Conservation (phyloP, 2,329 filamentous ascomycete species). For the Sclerotinia subarctica region DNA sequence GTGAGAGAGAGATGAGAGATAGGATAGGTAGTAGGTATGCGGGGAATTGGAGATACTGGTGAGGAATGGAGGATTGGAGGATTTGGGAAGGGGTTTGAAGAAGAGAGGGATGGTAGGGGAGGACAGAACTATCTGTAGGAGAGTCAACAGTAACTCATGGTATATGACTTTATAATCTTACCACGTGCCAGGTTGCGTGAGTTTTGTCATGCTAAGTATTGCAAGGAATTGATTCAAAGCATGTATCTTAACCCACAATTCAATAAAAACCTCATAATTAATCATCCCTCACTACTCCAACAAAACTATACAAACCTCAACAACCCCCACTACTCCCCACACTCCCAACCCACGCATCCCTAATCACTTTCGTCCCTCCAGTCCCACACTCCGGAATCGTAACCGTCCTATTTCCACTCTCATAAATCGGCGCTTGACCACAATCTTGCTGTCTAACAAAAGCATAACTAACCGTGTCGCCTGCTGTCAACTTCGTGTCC, state of each 20-base stretch:
- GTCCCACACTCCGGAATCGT: constrained; percentile 41
- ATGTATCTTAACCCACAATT: not conserved
- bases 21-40: too few relatives aligned
- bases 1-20: too few relatives aligned
- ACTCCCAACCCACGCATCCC: constrained; percentile 43
- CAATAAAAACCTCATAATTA: not conserved
- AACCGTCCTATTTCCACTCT: constrained; percentile 45
- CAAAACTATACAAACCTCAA: constrained; percentile 8
- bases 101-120: too few relatives aligned
- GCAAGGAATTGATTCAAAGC: too few relatives aligned
- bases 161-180: too few relatives aligned
- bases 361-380: constrained; percentile 32
- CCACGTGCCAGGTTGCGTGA: too few relatives aligned
- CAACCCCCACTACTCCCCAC: constrained; percentile 35
- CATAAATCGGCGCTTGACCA: constrained; percentile 44
- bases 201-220: too few relatives aligned
- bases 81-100: too few relatives aligned
- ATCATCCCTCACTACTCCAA: not conserved
- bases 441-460: constrained; percentile 47
- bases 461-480: constrained; percentile 45
- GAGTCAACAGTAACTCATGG: too few relatives aligned
- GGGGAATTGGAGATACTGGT: too few relatives aligned
- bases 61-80: too few relatives aligned
- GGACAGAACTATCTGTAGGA: too few relatives aligned
- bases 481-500: constrained; percentile 43